These are phyloP conservation scores for Cyclostephanos tholiformis DNA, from an alignment of 108 stramenopile genomes.

Conservation along the genomic window DNA sequence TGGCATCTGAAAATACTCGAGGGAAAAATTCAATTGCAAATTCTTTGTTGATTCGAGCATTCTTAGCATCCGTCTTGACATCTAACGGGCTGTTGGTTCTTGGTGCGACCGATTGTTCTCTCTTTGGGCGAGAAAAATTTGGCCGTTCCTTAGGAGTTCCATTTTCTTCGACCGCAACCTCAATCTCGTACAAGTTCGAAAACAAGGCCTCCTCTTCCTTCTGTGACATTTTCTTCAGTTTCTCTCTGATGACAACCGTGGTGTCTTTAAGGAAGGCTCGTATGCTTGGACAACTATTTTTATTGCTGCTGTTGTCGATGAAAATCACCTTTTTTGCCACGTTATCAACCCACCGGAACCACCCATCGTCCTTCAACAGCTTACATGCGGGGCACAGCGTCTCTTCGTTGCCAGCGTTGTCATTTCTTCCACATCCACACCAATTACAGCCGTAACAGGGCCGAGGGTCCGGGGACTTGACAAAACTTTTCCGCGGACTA, in stretches of 20 bases:
- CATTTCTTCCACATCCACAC: neutral
- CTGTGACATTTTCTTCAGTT: slow-evolving; percentile 2
- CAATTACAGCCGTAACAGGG: slow-evolving; percentile 11
- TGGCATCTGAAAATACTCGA: too few species aligned
- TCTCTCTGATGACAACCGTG: neutral
- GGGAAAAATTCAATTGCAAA: too few species aligned
- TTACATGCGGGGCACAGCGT: slow-evolving; percentile 16
- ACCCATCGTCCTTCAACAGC: slow-evolving; percentile 5
- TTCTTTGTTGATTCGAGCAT: too few species aligned
- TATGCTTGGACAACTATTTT: neutral
- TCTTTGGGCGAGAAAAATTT: neutral
- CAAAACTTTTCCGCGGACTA: neutral
- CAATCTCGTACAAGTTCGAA: slow-evolving; percentile 2
- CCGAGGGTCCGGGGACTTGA: slow-evolving; percentile 14
- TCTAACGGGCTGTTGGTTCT: too few species aligned
- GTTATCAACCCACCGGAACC: neutral
- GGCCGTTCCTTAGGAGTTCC: neutral
- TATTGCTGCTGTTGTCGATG: neutral
- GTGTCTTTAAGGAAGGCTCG: neutral
- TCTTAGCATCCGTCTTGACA: too few species aligned
- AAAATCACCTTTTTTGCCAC: neutral
- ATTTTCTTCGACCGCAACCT: neutral
- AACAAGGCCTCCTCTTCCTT: neutral
- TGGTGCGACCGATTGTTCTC: too few species aligned
- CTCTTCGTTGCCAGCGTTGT: neutral